Evolutionary conservation across 2,329 filamentous ascomycete species (phyloP).

Genomic region (Davidsoniella virescens): DNA sequence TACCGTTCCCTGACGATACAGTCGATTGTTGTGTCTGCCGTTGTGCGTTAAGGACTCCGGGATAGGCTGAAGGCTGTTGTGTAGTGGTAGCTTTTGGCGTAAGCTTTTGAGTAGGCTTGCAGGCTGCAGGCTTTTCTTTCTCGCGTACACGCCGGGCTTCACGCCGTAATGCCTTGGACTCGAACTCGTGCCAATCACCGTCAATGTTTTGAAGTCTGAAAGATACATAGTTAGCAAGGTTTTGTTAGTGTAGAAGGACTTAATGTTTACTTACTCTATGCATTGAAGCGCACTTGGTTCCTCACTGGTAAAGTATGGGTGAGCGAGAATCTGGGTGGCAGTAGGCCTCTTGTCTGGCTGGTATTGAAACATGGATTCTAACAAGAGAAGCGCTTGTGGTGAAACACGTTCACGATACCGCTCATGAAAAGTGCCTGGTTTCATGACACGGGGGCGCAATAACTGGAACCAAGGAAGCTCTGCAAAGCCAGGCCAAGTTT

Average conservation of each 20-base stretch:
- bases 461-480: constrained; percentile 97
- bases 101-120: no score
- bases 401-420: constrained; percentile 67
- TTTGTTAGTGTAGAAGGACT: not conserved
- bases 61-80: not conserved
- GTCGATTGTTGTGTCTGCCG: constrained; percentile 12
- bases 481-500: constrained; percentile 76
- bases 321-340: constrained; percentile 67
- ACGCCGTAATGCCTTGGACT: constrained; percentile 84
- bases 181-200: constrained; percentile 97
- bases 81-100: not conserved
- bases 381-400: constrained; percentile 65
- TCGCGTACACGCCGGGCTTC: constrained; percentile 55
- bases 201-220: constrained; percentile 58
- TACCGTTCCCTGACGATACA: no score
- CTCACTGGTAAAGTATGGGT: constrained; percentile 77
- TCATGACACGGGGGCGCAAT: constrained; percentile 59
- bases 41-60: not conserved
- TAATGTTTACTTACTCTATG: constrained; percentile 47
- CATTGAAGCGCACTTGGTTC: constrained; percentile 63
- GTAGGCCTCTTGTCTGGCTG: constrained; percentile 72
- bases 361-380: constrained; percentile 73
- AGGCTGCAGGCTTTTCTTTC: not conserved
- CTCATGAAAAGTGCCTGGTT: constrained; percentile 61
- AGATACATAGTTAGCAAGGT: constrained; percentile 18